A percentile compares a stretch with the other conserved stretches of the same genome.
These are phyloP conservation scores for Wickerhamiella brachini DNA, from an alignment of 805 yeast species.

Conservation along the genomic window DNA sequence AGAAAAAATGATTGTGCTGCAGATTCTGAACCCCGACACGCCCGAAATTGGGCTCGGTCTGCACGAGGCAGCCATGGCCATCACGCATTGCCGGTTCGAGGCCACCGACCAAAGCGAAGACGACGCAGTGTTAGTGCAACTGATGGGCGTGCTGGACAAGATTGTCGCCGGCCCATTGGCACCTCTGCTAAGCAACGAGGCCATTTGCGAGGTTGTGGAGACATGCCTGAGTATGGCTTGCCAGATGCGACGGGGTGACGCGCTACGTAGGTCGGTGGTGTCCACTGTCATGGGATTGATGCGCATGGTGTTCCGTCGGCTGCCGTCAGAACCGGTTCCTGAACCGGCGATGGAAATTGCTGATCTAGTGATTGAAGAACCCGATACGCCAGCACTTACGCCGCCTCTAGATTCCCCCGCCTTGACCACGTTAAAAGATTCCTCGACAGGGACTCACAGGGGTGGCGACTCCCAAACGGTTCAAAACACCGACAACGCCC, in stretches of 20 bases:
- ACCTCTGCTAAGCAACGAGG: conserved; percentile 58
- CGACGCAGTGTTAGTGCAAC: conserved; percentile 78
- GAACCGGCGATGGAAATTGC: not conserved
- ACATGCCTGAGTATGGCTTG: conserved; percentile 86
- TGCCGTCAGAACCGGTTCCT: not conserved
- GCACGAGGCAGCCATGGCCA: conserved; percentile 54
- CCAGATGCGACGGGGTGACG: conserved; percentile 82
- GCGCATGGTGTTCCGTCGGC: conserved; percentile 9
- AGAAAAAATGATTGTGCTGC: conserved; percentile 56
- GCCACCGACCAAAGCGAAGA: conserved; percentile 87
- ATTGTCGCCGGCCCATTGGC: conserved; percentile 56
- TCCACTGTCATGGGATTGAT: conserved; percentile 12
- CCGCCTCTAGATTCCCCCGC: no score
- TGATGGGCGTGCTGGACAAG: conserved; percentile 56
- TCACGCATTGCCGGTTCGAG: conserved; percentile 91
- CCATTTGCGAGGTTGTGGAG: conserved; percentile 76
- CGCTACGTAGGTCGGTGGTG: conserved; percentile 73
- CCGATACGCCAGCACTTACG: not conserved
- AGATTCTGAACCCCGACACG: conserved; percentile 44
- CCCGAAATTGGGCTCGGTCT: conserved; percentile 43
- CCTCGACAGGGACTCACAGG: no score
- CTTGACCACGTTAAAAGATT: no score
- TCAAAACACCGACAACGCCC: no score
- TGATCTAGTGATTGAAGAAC: not conserved
- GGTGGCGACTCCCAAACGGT: no score